Evolutionary conservation across 2,329 filamentous ascomycete genomes (phyloP).

Genomic region (Xylariales sp.): DNA sequence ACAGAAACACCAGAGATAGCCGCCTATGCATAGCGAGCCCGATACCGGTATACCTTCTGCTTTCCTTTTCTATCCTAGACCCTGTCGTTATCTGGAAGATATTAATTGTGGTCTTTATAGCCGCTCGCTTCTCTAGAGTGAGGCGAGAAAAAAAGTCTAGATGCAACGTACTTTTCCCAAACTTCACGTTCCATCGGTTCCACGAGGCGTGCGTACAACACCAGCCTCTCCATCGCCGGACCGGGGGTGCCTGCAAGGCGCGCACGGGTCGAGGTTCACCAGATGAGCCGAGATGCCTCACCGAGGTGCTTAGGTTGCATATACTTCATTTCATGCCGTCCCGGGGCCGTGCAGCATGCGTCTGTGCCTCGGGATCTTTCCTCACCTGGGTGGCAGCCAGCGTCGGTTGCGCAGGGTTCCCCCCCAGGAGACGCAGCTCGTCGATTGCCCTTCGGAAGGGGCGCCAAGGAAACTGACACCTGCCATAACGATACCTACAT

Average conservation of each 20-base stretch:
- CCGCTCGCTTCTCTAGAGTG: neutral
- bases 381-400: neutral
- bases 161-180: constrained; percentile 6
- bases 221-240: constrained; percentile 15
- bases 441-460: constrained; percentile 22
- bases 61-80: neutral
- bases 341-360: constrained; percentile 32
- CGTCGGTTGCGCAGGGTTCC: constrained; percentile 9
- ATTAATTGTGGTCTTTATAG: neutral
- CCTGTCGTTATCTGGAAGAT: neutral
- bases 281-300: constrained; percentile 21
- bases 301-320: constrained; percentile 21
- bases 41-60: neutral
- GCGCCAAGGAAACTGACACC: constrained; percentile 29
- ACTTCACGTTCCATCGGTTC: constrained; percentile 18
- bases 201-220: constrained; percentile 14
- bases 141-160: constrained; percentile 1
- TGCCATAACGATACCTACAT: constrained; percentile 24
- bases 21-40: neutral
- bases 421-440: constrained; percentile 11
- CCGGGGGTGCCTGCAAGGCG: constrained; percentile 23
- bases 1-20: constrained; percentile 5
- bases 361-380: constrained; percentile 5
- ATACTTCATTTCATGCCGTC: constrained; percentile 21
- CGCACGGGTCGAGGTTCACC: constrained; percentile 13